These are phyloP conservation scores for Kluyveromyces nonfermentans DNA, from an alignment of 805 yeast species.

Conservation along the genomic window DNA sequence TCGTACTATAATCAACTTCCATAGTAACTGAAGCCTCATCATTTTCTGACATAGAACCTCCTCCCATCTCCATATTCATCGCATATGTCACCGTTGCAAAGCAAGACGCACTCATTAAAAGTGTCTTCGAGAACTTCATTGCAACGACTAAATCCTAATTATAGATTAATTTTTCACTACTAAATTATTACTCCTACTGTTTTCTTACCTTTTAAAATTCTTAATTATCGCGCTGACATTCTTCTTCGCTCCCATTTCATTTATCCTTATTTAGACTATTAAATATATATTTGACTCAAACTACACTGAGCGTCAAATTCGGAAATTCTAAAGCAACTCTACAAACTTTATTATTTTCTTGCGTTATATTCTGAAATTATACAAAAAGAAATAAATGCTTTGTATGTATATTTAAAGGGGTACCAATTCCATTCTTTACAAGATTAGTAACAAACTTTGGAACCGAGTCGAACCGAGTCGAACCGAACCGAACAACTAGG, in stretches of 20 bases:
- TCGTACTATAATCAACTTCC: slow-evolving; percentile 9
- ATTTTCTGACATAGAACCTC: slow-evolving; percentile 5
- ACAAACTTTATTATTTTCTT: not conserved
- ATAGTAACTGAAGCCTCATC: slow-evolving; percentile 7
- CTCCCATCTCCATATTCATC: slow-evolving; percentile 45
- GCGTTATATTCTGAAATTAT: not conserved
- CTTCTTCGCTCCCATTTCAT: not conserved
- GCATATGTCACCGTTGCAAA: slow-evolving; percentile 9
- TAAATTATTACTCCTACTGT: not conserved
- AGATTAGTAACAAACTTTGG: not conserved
- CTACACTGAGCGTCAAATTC: not conserved
- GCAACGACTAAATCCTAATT: not conserved
- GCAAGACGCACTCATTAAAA: not conserved
- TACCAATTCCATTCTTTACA: not conserved
- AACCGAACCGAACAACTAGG: too few species aligned
- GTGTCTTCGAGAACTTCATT: not conserved
- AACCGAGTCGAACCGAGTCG: not conserved
- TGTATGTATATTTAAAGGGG: not conserved
- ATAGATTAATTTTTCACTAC: not conserved
- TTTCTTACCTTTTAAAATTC: too few species aligned
- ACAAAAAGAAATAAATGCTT: not conserved
- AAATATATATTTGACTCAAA: not conserved
- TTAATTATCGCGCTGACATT: not conserved
- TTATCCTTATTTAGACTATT: not conserved
- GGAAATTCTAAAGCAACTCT: not conserved